A percentile compares a stretch with the other conserved stretches of the same genome.
Evolutionary conservation across 2,329 filamentous ascomycete genomes (phyloP).

Genomic region (Colletotrichum agaves): DNA sequence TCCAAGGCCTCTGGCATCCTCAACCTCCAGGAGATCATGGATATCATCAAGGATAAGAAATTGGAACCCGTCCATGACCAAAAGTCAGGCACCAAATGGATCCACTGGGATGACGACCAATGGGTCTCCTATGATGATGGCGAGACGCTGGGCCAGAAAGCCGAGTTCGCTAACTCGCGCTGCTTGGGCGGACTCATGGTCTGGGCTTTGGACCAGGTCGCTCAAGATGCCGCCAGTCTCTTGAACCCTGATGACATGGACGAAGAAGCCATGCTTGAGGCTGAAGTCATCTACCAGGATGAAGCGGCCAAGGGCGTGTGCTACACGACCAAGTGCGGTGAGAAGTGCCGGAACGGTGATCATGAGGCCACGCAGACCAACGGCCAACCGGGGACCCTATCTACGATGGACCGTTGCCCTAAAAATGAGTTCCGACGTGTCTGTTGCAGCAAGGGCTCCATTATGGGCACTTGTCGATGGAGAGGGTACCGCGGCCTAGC

Average conservation of each 20-base stretch:
- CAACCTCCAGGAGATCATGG: constrained; percentile 44
- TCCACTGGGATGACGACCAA: neutral
- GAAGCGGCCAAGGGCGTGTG: constrained; percentile 37
- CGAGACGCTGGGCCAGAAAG: neutral
- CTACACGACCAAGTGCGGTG: constrained; percentile 42
- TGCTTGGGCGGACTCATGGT: constrained; percentile 41
- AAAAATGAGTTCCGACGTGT: constrained; percentile 41
- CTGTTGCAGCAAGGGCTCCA: constrained; percentile 42
- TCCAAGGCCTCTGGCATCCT: constrained; percentile 30
- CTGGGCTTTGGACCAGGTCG: constrained; percentile 42
- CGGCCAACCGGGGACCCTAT: constrained; percentile 43
- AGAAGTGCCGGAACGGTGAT: constrained; percentile 42
- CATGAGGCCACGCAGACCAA: constrained; percentile 44
- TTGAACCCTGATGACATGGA: constrained; percentile 10
- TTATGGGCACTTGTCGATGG: constrained; percentile 44
- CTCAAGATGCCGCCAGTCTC: constrained; percentile 21
- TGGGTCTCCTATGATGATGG: neutral
- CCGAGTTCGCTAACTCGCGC: neutral
- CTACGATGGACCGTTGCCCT: constrained; percentile 40
- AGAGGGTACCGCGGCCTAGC: constrained; percentile 43
- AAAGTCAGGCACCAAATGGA: neutral
- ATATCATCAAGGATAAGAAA: constrained; percentile 41
- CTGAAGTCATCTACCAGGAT: constrained; percentile 29
- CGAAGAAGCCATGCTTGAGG: neutral
- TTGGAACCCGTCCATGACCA: neutral